Evolutionary conservation across 2,329 filamentous ascomycete species (phyloP), one percentile per base, ranked within the genome.

Genomic region (Blumeria hordei): DNA sequence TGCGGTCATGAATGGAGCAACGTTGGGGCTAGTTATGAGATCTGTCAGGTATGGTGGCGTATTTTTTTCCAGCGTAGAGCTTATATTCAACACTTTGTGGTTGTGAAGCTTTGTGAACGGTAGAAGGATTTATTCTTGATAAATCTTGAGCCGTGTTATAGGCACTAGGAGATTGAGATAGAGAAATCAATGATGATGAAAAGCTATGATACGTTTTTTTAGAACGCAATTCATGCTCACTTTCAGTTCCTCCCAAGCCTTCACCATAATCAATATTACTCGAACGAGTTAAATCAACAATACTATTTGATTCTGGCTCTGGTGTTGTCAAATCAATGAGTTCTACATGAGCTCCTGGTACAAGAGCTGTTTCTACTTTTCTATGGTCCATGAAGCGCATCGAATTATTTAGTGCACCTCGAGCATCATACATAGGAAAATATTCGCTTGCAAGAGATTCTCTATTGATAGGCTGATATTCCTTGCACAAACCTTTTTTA

Each of bases 391-490:
- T 59, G 53, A 35, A 55, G 57, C 36, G 55, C 54, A 55, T 55
- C 53, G 54, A 60, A 45, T 52, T 56, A 28, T 28, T 28, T 28
- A 28, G 21, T 28, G 55, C 44, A n/a, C 57, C 57, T 56, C 58
- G 60, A 49, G 57, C 58, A 45, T 62, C 60, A 55, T 63, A 62
- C n/a, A 62, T 52, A 55, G 62, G 61, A 56, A 61, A 57, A 34
- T 58, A 53, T 57, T 60, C 59, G 49, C 55, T 37, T 45, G 58
- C 54, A 39, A 53, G 37, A 58, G 57, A 54, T 53, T 61, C 56
- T 55, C 55, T 56, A 43, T 58, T 59, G 35, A 57, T 57, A 33
- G 57, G 36, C 53, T 28, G 2, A 28, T 28, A 28, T 28, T 28
- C 21, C 4, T 28, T 28, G 4, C 4, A 28, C 21, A 28, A 28